Evolutionary conservation across 179 eudicot genomes (phyloP).

Genomic region (Sideroxylon spinosum): DNA sequence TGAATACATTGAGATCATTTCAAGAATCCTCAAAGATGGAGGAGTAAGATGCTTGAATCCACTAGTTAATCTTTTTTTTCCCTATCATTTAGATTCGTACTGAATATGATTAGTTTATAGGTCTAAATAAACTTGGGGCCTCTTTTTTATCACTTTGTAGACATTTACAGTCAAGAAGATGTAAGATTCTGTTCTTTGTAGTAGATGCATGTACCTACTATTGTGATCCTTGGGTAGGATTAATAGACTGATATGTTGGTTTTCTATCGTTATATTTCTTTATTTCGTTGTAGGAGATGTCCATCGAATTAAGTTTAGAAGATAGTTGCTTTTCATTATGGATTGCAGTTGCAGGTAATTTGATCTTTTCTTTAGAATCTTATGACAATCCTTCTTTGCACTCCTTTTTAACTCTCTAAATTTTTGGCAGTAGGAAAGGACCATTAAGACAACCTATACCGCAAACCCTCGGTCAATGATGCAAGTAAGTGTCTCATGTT

Average conservation of each 20-base stretch:
- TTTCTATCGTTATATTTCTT: background rate
- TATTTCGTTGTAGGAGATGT: conserved; percentile 67
- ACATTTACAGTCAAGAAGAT: conserved; percentile 68
- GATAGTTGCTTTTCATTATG: conserved; percentile 74
- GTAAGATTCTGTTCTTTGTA: conserved; percentile 39
- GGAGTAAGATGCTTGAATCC: conserved; percentile 59
- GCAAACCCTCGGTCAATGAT: conserved; percentile 88
- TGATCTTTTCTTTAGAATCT: background rate
- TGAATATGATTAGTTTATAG: conserved; percentile 34
- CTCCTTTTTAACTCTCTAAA: background rate
- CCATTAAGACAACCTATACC: conserved; percentile 77
- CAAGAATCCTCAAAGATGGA: conserved; percentile 83
- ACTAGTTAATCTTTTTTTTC: conserved; percentile 10
- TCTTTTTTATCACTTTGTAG: conserved; percentile 94
- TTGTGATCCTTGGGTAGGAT: background rate
- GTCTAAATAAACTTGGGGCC: conserved; percentile 99
- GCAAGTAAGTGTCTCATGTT: conserved; percentile 58
- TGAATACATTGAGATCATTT: conserved; percentile 87
- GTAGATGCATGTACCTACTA: background rate
- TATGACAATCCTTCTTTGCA: background rate
- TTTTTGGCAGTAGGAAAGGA: conserved; percentile 57
- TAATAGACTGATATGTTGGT: background rate
- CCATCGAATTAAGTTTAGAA: conserved; percentile 93
- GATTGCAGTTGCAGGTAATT: conserved; percentile 78
- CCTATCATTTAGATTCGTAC: background rate